These are phyloP conservation scores for Dactylellina drechsleri DNA, from an alignment of 2,329 filamentous ascomycete genomes.

Conservation along the genomic window DNA sequence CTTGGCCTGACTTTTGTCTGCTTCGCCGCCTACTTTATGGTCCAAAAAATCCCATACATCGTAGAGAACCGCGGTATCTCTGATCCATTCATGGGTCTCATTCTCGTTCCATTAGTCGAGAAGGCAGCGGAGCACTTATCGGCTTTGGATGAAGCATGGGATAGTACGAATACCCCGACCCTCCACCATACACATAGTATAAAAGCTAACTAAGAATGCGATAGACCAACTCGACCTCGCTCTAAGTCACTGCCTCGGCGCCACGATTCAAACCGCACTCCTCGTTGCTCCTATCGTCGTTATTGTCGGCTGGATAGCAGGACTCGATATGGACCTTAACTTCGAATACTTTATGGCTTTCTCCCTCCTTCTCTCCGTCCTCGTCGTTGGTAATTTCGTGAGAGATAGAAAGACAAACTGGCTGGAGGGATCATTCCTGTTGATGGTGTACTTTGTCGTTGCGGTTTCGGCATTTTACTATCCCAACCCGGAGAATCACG, in stretches of 20 bases:
- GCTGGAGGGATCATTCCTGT: conserved; percentile 82
- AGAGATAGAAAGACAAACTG: conserved; percentile 91
- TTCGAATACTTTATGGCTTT: conserved; percentile 91
- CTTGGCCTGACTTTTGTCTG: conserved; percentile 44
- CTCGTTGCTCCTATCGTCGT: conserved; percentile 86
- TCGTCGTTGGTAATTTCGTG: conserved; percentile 87
- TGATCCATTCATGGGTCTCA: conserved; percentile 74
- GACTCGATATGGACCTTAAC: conserved; percentile 77
- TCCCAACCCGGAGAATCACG: conserved; percentile 33
- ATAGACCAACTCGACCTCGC: conserved; percentile 77
- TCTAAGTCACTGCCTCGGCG: conserved; percentile 83
- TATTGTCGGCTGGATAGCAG: conserved; percentile 82
- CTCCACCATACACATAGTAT: background rate
- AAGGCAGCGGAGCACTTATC: conserved; percentile 88
- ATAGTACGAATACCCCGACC: conserved; percentile 64
- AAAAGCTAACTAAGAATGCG: background rate
- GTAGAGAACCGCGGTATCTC: conserved; percentile 62
- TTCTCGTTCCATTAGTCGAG: conserved; percentile 82
- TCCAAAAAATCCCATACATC: conserved; percentile 44
- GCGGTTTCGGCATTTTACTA: conserved; percentile 46
- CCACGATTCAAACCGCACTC: conserved; percentile 87
- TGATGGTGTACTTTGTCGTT: conserved; percentile 64
- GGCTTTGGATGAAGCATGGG: conserved; percentile 84
- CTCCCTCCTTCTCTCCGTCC: conserved; percentile 81
- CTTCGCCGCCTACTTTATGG: conserved; percentile 50